phyloP scores from a whole-genome alignment of 352 stramenopile genomes.

The Pseudoperonospora humuli region DNA sequence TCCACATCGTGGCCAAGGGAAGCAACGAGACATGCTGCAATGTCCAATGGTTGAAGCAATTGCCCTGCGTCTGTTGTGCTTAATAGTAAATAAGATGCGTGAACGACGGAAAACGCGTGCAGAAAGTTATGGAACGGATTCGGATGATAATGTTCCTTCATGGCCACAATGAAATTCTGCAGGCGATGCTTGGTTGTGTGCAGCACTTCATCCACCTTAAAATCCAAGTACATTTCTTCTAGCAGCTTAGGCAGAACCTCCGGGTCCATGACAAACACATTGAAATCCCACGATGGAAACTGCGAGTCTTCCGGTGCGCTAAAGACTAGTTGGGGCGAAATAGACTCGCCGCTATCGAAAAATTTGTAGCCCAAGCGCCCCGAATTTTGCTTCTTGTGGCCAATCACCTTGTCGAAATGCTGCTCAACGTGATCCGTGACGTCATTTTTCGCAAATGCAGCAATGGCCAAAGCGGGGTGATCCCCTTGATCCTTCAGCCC shows the following conservation, averaged over 20 bases:
- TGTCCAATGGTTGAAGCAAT: conserved; percentile 77
- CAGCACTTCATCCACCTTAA: conserved; percentile 56
- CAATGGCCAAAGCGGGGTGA: background rate
- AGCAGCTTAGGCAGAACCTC: conserved; percentile 45
- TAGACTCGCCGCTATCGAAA: conserved; percentile 3
- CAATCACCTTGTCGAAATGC: conserved; percentile 10
- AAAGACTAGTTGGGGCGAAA: conserved; percentile 15
- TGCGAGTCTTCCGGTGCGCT: conserved; percentile 22
- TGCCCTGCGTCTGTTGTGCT: conserved; percentile 56
- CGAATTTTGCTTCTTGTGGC: conserved; percentile 14
- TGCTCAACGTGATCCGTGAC: conserved; percentile 10
- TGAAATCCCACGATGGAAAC: conserved; percentile 69
- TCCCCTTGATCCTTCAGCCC: conserved; percentile 17
- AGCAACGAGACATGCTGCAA: conserved; percentile 77
- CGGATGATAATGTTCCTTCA: conserved; percentile 79
- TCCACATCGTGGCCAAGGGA: conserved; percentile 88
- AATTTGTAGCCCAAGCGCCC: conserved; percentile 30
- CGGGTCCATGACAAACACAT: conserved; percentile 59
- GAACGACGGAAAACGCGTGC: conserved; percentile 85
- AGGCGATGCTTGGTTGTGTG: conserved; percentile 46
- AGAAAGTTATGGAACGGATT: conserved; percentile 90
- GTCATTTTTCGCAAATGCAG: conserved; percentile 1
- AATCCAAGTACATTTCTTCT: conserved; percentile 73
- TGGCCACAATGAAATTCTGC: conserved; percentile 73
- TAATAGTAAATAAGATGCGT: conserved; percentile 78